These are phyloP conservation scores for Globisporangium cylindrosporum DNA, from an alignment of 352 stramenopile genomes.

Conservation along the genomic window DNA sequence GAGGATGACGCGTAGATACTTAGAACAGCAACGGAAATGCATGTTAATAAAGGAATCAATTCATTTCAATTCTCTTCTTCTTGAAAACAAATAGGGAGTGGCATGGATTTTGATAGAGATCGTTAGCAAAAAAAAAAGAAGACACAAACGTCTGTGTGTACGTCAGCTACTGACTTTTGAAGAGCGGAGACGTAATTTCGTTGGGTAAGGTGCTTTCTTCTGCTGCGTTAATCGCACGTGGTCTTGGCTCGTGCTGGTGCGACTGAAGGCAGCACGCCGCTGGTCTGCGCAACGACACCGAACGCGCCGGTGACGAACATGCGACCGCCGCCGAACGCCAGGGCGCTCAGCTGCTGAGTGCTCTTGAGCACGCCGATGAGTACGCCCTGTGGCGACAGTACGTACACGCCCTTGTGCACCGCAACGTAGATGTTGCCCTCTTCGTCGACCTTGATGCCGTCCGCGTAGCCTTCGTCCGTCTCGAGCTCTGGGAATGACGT, in stretches of 20 bases:
- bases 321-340: conserved; percentile 65
- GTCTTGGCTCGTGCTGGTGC: conserved; percentile 34
- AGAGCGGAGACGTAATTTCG: neutral
- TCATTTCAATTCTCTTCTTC: neutral
- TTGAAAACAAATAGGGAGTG: conserved; percentile 1
- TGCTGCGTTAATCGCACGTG: conserved; percentile 25
- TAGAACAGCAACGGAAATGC: neutral
- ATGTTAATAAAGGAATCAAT: conserved; percentile 8
- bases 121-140: neutral
- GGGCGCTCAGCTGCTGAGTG: conserved; percentile 46
- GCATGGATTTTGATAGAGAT: neutral
- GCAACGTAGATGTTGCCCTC: conserved; percentile 76
- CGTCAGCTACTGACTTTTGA: neutral
- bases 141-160: conserved; percentile 10
- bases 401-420: conserved; percentile 73
- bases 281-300: conserved; percentile 64
- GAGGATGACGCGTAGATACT: conserved; percentile 21
- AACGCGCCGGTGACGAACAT: conserved; percentile 74
- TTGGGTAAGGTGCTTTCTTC: neutral
- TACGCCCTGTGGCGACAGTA: conserved; percentile 50
- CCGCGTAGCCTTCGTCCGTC: conserved; percentile 54
- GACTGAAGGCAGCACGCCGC: conserved; percentile 30
- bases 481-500: conserved; percentile 60
- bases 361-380: conserved; percentile 60
- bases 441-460: conserved; percentile 73